Evolutionary conservation across 805 yeast genomes (phyloP), one percentile per base, ranked within the genome.

Genomic region (Teunomyces tritomae): DNA sequence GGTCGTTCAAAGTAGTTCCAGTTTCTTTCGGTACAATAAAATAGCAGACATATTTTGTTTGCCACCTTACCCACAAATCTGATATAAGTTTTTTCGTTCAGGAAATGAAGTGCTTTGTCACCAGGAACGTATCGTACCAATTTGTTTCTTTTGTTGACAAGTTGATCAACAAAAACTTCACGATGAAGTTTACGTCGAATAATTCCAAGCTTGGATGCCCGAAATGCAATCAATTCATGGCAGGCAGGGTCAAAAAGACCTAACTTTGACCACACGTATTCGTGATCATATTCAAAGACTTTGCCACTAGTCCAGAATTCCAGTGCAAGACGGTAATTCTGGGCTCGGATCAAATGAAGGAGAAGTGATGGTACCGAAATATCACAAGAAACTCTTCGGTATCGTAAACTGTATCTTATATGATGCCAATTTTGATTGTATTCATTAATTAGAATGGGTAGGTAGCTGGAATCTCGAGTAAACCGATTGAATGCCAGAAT

Each of bases 301-400:
- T 9, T 13, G 14, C 17, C 29, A 14, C 7, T 28, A 11, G 16
- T 37, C 40, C 40, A 37, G 14, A 37, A 37, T 10, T 37, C 28
- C 40, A 24, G 28, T 10, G 40, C 28, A 11, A 37, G 28, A n/a
- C 40, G 40, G 26, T 20, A 37, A 11, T 37, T 37, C 8, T 37
- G 40, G 40, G 40, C 29, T 4, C 40, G 40, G 29, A 37, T 37
- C 17, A 37, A 37, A 20, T 37, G 40, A n/a, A 37, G 28, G n/a
- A 37, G 28, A 16, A 37, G 26, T 20, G 40, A 6, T 28, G 16
- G 27, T 11, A 26, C 14, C 9, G 29, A 24, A 8, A 37, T 10
- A 24, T 37, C 40, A 10, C 8, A 11, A 3, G 11, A 28, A 13
- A 13, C 14, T 8, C 16, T 9, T 8, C 14, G 29, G 3, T n/a